These are phyloP conservation scores for Hanseniaspora singularis DNA, from an alignment of 805 yeast species.

Conservation along the genomic window DNA sequence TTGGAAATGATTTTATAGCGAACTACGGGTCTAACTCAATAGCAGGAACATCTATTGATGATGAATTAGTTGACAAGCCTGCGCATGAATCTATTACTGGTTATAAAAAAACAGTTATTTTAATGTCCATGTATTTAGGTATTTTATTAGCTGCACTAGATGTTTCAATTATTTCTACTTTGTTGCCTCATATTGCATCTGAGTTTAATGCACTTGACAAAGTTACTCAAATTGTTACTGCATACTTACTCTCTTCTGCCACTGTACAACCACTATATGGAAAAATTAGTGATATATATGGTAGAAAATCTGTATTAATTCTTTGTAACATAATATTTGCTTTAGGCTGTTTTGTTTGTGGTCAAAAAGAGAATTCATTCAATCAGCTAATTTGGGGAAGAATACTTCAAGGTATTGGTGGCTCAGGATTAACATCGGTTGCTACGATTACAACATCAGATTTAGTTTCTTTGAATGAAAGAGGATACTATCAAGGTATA, in stretches of 20 bases:
- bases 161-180: constrained; percentile 54
- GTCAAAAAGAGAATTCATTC: constrained; percentile 36
- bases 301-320: constrained; percentile 43
- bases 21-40: constrained; percentile 6
- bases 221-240: constrained; percentile 63
- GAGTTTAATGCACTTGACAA: constrained; percentile 52
- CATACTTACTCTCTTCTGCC: constrained; percentile 54
- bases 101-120: constrained; percentile 25
- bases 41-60: too few relatives aligned
- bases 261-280: constrained; percentile 68
- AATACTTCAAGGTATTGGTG: constrained; percentile 76
- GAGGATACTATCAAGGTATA: constrained; percentile 76
- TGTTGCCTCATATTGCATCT: constrained; percentile 53
- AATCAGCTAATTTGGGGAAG: constrained; percentile 41
- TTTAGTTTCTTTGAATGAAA: constrained; percentile 57
- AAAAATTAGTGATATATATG: constrained; percentile 59
- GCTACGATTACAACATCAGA: constrained; percentile 69
- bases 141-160: constrained; percentile 56
- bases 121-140: constrained; percentile 35
- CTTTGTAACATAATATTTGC: constrained; percentile 46
- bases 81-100: too few relatives aligned
- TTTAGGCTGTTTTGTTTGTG: constrained; percentile 47
- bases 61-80: too few relatives aligned
- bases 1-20: background rate
- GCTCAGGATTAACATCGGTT: constrained; percentile 71